A percentile compares a stretch with the other conserved stretches of the same genome.
Conservation (phyloP, 2,329 filamentous ascomycete genomes). For the Aspergillus sp. region DNA sequence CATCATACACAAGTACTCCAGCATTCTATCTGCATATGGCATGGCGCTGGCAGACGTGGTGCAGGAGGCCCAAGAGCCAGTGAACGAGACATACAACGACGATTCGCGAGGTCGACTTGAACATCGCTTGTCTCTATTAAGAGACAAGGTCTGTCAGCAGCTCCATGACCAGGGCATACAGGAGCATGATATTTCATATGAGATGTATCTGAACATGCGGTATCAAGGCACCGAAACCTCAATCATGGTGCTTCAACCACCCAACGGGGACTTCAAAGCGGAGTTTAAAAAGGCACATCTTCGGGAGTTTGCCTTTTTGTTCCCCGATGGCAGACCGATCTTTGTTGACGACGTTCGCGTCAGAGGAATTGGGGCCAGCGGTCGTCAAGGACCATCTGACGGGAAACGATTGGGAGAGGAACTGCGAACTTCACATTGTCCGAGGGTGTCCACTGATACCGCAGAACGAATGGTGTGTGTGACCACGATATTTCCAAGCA, state of each 20-base stretch:
- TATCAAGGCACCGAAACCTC: slow-evolving; percentile 53
- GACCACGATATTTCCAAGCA: neutral
- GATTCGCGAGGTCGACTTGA: slow-evolving; percentile 65
- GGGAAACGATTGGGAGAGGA: slow-evolving; percentile 20
- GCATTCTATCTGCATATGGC: slow-evolving; percentile 86
- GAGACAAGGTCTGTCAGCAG: slow-evolving; percentile 33
- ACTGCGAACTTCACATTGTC: slow-evolving; percentile 1
- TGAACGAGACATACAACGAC: slow-evolving; percentile 54
- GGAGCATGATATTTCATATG: slow-evolving; percentile 37
- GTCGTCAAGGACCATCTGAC: slow-evolving; percentile 3
- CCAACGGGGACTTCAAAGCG: slow-evolving; percentile 74
- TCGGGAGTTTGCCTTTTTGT: slow-evolving; percentile 89
- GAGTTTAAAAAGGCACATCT: slow-evolving; percentile 84
- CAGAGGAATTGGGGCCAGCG: slow-evolving; percentile 44
- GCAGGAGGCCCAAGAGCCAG: slow-evolving; percentile 71
- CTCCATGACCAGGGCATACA: slow-evolving; percentile 46
- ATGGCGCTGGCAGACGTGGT: slow-evolving; percentile 93
- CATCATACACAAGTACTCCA: slow-evolving; percentile 85
- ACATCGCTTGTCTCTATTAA: slow-evolving; percentile 30
- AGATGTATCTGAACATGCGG: slow-evolving; percentile 49
- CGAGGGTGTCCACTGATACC: slow-evolving; percentile 41
- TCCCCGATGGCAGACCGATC: slow-evolving; percentile 68
- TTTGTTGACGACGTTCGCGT: slow-evolving; percentile 88
- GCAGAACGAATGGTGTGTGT: slow-evolving; percentile 35
- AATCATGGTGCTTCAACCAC: slow-evolving; percentile 56